Evolutionary conservation across 192 early-diverging fungal genomes (phyloP), one percentile per base, ranked within the genome.

Genomic region (Dimargaris verticillata): DNA sequence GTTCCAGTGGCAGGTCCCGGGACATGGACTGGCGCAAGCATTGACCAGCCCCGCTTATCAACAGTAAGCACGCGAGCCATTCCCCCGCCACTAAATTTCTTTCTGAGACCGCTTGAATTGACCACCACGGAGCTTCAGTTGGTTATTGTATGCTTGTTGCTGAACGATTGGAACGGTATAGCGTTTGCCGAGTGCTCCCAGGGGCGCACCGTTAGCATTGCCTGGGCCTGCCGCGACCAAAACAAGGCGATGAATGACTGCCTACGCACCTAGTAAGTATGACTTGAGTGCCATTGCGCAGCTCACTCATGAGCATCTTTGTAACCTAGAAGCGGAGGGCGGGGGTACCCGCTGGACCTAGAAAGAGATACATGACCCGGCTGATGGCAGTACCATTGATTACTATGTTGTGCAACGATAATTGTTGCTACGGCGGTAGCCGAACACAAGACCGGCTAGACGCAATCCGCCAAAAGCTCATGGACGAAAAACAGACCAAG

Each of bases 201-300:
- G 5, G 57, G 57, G 29, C 57, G 57, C 18, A 59, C 57, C 0
- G 57, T 59, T 5, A 24, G 33, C 4, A 38, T 59, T 9, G 57
- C 42, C 18, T 59, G 57, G 57, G 57, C 57, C 57, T 59, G 57
- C 28, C 57, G 57, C 3, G 41, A 59, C 7, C 25, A 24, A n/a
- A 17, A 43, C 57, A 59, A 59, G 57, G 57, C 57, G 33, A 59
- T 59, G 57, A 59, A 59, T 25, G 29, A 41, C 4, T 59, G 57
- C 42, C 43, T 59, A 20, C 29, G 25, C 38, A 28, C n/a, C 20
- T 20, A 59, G 57, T 59, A 59, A 59, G 57, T 59, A 3, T 2
- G 1, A 24, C 20, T 52, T 7, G 33, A 7, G 33, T 38, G 33
- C 20, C 25, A 2, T 13, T 3, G 25, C 25, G 51, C 17, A 20